Evolutionary conservation across 352 stramenopile species (phyloP).

Genomic region (Pythium aristosporum): DNA sequence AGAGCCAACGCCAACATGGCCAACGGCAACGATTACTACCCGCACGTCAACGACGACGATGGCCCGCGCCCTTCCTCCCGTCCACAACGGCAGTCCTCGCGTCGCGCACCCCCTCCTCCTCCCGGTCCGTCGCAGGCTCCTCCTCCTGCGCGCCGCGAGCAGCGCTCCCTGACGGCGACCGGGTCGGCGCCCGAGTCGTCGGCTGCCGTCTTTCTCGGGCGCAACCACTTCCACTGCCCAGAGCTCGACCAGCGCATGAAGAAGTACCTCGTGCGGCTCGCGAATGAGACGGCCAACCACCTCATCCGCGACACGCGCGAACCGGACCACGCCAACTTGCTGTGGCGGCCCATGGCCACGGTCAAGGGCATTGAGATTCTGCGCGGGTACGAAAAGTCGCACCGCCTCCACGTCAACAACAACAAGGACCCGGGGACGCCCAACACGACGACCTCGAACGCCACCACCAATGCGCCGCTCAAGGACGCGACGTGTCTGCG

Average conservation of each 20-base stretch:
- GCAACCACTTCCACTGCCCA: conserved; percentile 56
- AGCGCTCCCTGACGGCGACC: background rate
- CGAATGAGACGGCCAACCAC: conserved; percentile 81
- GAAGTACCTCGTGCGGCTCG: conserved; percentile 73
- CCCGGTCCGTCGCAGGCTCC: background rate
- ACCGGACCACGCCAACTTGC: conserved; percentile 39
- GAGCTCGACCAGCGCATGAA: conserved; percentile 73
- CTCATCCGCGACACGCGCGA: conserved; percentile 71
- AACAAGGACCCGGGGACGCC: background rate
- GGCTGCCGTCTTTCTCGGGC: conserved; percentile 24
- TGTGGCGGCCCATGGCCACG: conserved; percentile 53
- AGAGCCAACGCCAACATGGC: background rate
- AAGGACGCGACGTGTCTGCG: conserved; percentile 63
- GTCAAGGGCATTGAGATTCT: conserved; percentile 60
- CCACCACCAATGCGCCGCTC: background rate
- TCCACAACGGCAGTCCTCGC: background rate
- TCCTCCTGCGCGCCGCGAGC: background rate
- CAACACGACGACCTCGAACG: background rate
- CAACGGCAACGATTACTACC: background rate
- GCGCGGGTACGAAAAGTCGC: conserved; percentile 39
- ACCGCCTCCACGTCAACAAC: background rate
- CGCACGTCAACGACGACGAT: background rate
- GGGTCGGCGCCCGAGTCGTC: conserved; percentile 10
- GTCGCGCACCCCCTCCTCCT: background rate
- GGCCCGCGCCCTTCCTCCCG: background rate